Percentiles rank a stretch among this genome's conserved stretches.
Evolutionary conservation across 306 rosid species (phyloP).

Genomic region (Cercis canadensis): DNA sequence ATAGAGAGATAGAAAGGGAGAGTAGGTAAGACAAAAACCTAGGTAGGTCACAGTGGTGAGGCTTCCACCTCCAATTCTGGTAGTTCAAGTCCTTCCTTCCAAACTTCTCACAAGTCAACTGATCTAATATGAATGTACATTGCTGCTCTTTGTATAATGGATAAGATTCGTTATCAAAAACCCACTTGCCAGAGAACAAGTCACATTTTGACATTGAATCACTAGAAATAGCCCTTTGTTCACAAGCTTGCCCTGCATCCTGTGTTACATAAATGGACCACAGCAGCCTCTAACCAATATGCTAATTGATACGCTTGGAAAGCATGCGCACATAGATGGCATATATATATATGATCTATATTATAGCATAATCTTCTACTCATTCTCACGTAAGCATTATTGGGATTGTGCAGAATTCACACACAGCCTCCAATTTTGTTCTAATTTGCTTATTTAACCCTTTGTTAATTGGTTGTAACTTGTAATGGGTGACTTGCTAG

Average conservation of each 20-base stretch:
- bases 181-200: conserved; percentile 78
- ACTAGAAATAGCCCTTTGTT: conserved; percentile 27
- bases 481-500: no score
- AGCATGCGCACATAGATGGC: conserved; percentile 57
- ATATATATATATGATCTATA: conserved; percentile 64
- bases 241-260: conserved; percentile 28
- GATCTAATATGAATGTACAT: conserved; percentile 82
- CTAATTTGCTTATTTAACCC: no score
- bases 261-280: conserved; percentile 60
- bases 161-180: conserved; percentile 73
- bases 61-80: conserved; percentile 86
- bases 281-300: no score
- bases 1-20: no score
- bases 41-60: conserved; percentile 74
- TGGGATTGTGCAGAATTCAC: no score
- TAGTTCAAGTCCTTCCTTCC: conserved; percentile 74
- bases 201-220: conserved; percentile 48
- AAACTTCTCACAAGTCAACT: conserved; percentile 84
- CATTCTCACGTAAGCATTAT: no score
- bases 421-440: no score
- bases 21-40: conserved; percentile 43
- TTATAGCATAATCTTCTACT: no score
- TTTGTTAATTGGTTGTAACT: no score
- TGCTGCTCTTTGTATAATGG: conserved; percentile 70
- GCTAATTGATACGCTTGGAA: conserved; percentile 52